Evolutionary conservation across 208 protist genomes (phyloP), one percentile per base, ranked within the genome.

Genomic region (Leishmania martiniquensis): DNA sequence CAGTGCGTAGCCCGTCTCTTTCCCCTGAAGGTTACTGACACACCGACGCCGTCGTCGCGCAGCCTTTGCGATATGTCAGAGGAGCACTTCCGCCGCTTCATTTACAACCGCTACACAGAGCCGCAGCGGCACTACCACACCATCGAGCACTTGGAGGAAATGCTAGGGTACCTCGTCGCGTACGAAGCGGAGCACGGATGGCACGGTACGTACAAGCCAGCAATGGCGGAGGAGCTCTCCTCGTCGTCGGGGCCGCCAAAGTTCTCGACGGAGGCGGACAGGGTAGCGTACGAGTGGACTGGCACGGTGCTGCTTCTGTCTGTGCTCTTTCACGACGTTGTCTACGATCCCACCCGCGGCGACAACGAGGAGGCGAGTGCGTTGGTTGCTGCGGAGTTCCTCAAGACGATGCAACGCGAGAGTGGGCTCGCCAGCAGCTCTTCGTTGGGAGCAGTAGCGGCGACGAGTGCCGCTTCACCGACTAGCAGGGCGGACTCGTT

Each of bases 341-440:
- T 96, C 37, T 96, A 96, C 80, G 85, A 93, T 69, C 86, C 93
- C 22, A 75, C 37, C 17, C 65, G 77, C 3, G 42, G 65, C 42
- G 91, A 95, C 80, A 96, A 96, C 81, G 93, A 96, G 73, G 87
- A 90, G 62, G 29, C 78, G 45, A 96, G 93, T 62, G 89, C 78
- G 32, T 80, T 63, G 1, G 80, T 87, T 44, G 87, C 89, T 20
- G 47, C 57, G 2, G 67, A 82, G 25, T 92, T 92, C 75, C 80
- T 92, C 37, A 17, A 74, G 4, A 77, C 63, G 10, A 67, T 73
- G 45, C 72, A 79, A 55, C 42, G 70, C 13, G 32, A 87, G 42
- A 74, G 75, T 57, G 70, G 60, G 42, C 39, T 15, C 20, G 5
- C 22, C 63, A 67, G 32, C 13, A 67, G 20, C 60, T 67, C 34